These are phyloP conservation scores for Ascochyta koolunga DNA, from an alignment of 2,329 filamentous ascomycete genomes.

Conservation along the genomic window DNA sequence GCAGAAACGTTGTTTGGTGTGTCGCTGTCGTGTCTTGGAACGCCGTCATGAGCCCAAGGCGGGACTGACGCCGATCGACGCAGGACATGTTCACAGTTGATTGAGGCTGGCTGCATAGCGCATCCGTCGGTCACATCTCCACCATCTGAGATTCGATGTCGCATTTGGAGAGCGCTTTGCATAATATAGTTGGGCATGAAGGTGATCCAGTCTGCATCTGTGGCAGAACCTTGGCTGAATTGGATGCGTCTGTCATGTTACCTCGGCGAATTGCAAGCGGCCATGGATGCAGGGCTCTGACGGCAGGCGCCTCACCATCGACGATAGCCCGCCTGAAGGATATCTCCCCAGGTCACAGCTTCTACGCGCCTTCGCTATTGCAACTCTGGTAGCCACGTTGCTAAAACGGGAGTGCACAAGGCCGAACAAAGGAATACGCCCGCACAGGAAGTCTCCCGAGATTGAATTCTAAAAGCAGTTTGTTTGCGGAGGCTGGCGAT, in stretches of 20 bases:
- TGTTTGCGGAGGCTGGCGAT: slow-evolving; percentile 1
- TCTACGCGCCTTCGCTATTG: slow-evolving; percentile 12
- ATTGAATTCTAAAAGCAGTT: slow-evolving; percentile 3
- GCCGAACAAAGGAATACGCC: slow-evolving; percentile 20
- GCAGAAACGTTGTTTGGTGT: slow-evolving; percentile 23
- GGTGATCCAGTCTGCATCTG: slow-evolving; percentile 27
- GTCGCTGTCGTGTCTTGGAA: slow-evolving; percentile 18
- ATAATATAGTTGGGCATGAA: slow-evolving; percentile 26
- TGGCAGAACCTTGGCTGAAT: slow-evolving; percentile 25
- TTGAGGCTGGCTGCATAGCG: slow-evolving; percentile 9
- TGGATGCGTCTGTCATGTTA: slow-evolving; percentile 24
- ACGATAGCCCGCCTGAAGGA: slow-evolving; percentile 34
- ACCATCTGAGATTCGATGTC: slow-evolving; percentile 32
- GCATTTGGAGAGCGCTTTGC: slow-evolving; percentile 19
- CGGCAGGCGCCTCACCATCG: slow-evolving; percentile 38
- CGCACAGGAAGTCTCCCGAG: slow-evolving; percentile 5
- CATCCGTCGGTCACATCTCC: slow-evolving; percentile 26
- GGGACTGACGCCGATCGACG: slow-evolving; percentile 20
- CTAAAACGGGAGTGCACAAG: slow-evolving; percentile 25
- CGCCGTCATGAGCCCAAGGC: slow-evolving; percentile 22
- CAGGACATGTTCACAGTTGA: slow-evolving; percentile 2
- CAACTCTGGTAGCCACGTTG: slow-evolving; percentile 5
- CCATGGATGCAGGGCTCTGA: slow-evolving; percentile 35
- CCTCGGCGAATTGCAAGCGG: slow-evolving; percentile 38
- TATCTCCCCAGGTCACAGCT: slow-evolving; percentile 29